Base-by-base conservation (phyloP, 768 basidiomycete genomes). In the Hygrocybe punicea region DNA sequence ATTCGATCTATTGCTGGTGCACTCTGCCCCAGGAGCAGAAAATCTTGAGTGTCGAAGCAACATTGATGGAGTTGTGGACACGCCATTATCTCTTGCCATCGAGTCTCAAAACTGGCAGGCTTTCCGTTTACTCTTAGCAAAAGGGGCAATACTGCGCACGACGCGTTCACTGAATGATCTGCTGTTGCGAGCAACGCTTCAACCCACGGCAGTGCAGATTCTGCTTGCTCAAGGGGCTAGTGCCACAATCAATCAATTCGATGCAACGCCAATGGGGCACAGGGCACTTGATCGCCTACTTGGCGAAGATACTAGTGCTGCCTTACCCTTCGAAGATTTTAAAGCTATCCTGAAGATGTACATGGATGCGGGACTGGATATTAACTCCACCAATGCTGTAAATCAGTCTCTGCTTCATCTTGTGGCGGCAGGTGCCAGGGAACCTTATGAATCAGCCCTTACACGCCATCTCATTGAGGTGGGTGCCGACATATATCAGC, bases 31-130 rank as follows among this genome's bases (percentile, higher is more conserved):
- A 2, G 58, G 55, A 16, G 58, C 55, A 44, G 54, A 59, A 25
- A 59, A 51, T n/a, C 40, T 59, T 53, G 49, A 46, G 10, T 52
- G 36, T 21, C 51, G 45, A 14, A 1, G 52, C 25, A 2, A 50
- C 29, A 4, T 4, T 29, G 29, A 8, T 53, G 44, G 10, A 48
- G 34, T 19, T 2, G 51, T 58, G 39, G 25, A 55, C 6, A 55
- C 53, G 19, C 58, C 58, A 11, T 54, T 59, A 40, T 59, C 55
- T 19, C 55, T 59, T 6, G 58, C 58, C 1, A 50, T 59, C 6
- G 17, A 36, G 2, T 46, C n/a, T 40, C 4, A 42, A 6, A 59
- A 59, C 17, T 59, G 58, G 58, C 39, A 51, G 33, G 13, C 14
- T 33, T 51, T 59, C 49, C 14, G 17, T 36, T 11, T 35, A 14